Base-by-base conservation (phyloP, 2,329 filamentous ascomycete species). In the Neonectria ditissima region DNA sequence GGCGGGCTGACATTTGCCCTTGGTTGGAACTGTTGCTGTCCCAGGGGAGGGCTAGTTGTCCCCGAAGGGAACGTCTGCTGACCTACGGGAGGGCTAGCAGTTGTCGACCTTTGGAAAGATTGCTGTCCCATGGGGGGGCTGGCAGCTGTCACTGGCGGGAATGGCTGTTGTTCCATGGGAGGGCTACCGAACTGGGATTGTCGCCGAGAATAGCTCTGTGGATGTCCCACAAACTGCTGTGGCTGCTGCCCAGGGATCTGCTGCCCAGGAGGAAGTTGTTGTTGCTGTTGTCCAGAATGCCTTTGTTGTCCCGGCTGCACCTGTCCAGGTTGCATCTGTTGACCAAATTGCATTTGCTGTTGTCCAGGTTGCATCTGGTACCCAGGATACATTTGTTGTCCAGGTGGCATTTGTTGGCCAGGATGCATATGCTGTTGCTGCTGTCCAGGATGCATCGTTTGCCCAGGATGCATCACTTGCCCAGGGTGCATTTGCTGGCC, bases 121-220 rank as follows among this genome's bases (percentile, higher is more conserved):
- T 72, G 66, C 26, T 69, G 66, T 18, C 55, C 59, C 5, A 68
- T 5, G 8, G 34, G 26, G 2, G 16, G 24, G 16, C 45, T 52
- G 3, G 51, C 43, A 26, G 43, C 8, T 44, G 18, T 48, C 24
- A 20, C 20, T 4, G 44, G 44, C 4, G 30, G 63, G 28, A 69
- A 66, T 8, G 62, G 56, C 5, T 71, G 67, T 20, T 69, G 69
- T 16, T 53, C 59, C 16, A 68, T 55, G 16, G 52, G 50, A 11
- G 67, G 69, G 24, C 70, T 64, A n/a, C 47, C 47, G 13, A 73
- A 53, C 41, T 71, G 72, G 16, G 64, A 52, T 22, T 71, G 72
- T 43, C 61, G 63, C 14, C 64, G 67, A 16, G 59, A 55, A 37
- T 72, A 72, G 24, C 53, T 55, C 24, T 68, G 62, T 16, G 58